Base-by-base conservation (phyloP, 257 asterid genomes). In the Solanum appendiculatum region DNA sequence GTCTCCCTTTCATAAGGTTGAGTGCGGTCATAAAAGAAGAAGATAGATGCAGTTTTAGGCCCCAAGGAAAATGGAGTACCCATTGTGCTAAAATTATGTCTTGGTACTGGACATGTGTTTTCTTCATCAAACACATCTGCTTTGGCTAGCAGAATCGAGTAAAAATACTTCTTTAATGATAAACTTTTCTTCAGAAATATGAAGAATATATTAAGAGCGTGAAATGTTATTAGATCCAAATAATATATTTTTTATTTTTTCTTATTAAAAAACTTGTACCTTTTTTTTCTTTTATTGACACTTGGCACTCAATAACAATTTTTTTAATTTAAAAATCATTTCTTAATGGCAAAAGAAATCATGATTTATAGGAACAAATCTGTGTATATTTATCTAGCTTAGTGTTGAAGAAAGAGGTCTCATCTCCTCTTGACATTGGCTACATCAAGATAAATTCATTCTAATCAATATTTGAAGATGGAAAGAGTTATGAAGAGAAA, bases 31-130 rank as follows among this genome's bases (percentile, higher is more conserved):
- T 90, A 63, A 33, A 63, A 92, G 74, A 92, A 75, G 90, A 86
- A 92, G 64, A 94, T 92, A 77, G 91, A 92, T 0, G 86, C 85
- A 3, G 94, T 93, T 64, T 87, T 90, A 20, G 95, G 95, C 9
- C 92, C 93, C 42, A 88, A 90, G 72, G 82, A 82, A 77, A 94
- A 94, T 9, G 91, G 92, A n/a, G 90, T 92, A 63, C 91, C 92
- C 16, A 36, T 29, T 5, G 36, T 15, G 78, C 78, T 63, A 39
- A 84, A 42, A 31, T 85, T 85, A 15, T 23, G 29, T 44, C 64
- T 29, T 6, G 88, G 87, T 16, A 66, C 25, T 27, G 87, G 64
- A 64, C 86, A 64, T 15, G 29, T 31, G 40, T 84, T 37, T 5
- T 63, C 16, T 63, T 39, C 42, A 39, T 39, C 51, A 27, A 14